These are phyloP conservation scores for Phytopythium oedochilum DNA, from an alignment of 352 stramenopile species.

Conservation along the genomic window DNA sequence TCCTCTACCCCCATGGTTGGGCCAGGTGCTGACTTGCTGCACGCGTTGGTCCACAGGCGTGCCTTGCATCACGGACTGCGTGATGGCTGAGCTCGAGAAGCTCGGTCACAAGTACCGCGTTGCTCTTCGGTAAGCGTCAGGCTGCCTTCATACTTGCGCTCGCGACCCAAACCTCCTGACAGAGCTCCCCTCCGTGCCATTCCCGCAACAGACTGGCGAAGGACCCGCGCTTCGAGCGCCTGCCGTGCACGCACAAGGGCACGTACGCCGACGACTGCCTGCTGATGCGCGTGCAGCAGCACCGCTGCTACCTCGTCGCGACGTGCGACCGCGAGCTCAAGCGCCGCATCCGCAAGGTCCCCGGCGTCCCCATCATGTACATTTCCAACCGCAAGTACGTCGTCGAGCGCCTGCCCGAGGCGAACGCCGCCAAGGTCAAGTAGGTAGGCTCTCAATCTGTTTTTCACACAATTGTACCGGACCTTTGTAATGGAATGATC, in stretches of 20 bases:
- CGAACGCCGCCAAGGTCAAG: slow-evolving; percentile 88
- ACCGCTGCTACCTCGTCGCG: slow-evolving; percentile 99
- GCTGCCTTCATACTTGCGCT: not conserved
- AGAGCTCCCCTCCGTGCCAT: not conserved
- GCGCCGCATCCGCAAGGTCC: slow-evolving; percentile 98
- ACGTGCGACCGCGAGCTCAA: slow-evolving; percentile 99
- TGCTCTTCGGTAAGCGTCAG: slow-evolving; percentile 39
- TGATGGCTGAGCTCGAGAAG: slow-evolving; percentile 99
- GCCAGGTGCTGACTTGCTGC: not conserved
- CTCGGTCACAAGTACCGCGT: slow-evolving; percentile 98
- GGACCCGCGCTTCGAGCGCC: slow-evolving; percentile 97
- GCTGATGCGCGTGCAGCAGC: slow-evolving; percentile 88
- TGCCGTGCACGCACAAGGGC: slow-evolving; percentile 97
- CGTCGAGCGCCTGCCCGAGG: slow-evolving; percentile 99
- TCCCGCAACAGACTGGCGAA: slow-evolving; percentile 84
- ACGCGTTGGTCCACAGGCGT: slow-evolving; percentile 36
- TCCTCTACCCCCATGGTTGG: not conserved
- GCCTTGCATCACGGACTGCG: slow-evolving; percentile 98
- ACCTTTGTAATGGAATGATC: too few species aligned
- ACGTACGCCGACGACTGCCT: slow-evolving; percentile 99
- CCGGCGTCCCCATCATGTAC: slow-evolving; percentile 99
- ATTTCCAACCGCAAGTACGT: slow-evolving; percentile 99
- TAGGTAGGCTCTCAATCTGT: slow-evolving; percentile 20
- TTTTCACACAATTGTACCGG: too few species aligned
- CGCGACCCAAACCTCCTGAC: not conserved